phyloP scores from a whole-genome alignment of 2,329 filamentous ascomycete genomes.

The Sordariomycetes sp. region DNA sequence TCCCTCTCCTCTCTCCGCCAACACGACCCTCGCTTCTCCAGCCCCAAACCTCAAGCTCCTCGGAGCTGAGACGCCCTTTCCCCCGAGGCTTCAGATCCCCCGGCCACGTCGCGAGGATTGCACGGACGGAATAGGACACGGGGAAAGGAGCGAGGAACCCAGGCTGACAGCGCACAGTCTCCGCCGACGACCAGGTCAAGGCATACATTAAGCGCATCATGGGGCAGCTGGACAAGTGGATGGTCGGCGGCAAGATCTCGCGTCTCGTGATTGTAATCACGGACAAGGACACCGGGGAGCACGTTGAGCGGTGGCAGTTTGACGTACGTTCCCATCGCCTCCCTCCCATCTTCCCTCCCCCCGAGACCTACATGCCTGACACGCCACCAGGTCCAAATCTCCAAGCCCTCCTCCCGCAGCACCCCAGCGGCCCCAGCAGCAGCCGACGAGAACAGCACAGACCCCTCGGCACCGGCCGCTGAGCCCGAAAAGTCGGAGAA shows the following conservation, averaged over 20 bases:
- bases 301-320: conserved; percentile 96
- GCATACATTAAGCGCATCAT: conserved; percentile 99
- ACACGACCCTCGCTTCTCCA: no score
- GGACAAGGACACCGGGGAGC: conserved; percentile 90
- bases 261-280: conserved; percentile 96
- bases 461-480: conserved; percentile 5
- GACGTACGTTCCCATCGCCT: conserved; percentile 44
- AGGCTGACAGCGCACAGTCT: conserved; percentile 39
- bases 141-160: neutral
- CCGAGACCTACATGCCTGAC: conserved; percentile 1
- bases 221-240: conserved; percentile 95
- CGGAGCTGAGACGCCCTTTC: no score
- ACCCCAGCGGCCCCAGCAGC: conserved; percentile 30
- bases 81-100: no score
- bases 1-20: neutral
- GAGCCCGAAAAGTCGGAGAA: conserved; percentile 71
- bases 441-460: conserved; percentile 55
- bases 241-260: conserved; percentile 91
- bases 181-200: conserved; percentile 94
- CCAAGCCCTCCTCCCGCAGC: conserved; percentile 37
- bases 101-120: no score
- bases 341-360: conserved; percentile 7
- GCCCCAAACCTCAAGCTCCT: no score
- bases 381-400: conserved; percentile 22
- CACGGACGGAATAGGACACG: no score